Percentiles rank a stretch among this genome's conserved stretches.
These are phyloP conservation scores for Boletus pseudopeckii DNA, from an alignment of 768 basidiomycete genomes.

Conservation along the genomic window DNA sequence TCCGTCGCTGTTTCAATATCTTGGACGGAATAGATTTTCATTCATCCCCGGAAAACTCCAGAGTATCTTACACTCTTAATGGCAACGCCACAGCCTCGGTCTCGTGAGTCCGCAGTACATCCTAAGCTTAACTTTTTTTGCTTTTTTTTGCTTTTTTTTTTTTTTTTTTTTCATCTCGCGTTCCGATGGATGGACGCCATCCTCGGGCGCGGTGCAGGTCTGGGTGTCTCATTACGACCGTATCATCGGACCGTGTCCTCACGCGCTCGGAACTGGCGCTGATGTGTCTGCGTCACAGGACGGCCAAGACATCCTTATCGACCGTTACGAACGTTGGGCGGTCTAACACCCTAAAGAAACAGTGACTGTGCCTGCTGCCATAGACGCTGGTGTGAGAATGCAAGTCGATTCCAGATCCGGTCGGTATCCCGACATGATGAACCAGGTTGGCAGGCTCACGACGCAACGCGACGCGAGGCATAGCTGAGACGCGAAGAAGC, in stretches of 20 bases:
- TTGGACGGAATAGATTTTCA: not conserved
- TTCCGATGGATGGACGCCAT: not conserved
- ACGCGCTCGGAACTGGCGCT: conserved; percentile 7
- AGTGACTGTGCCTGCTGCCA: conserved; percentile 16
- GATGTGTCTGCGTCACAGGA: conserved; percentile 44
- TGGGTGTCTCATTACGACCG: not conserved
- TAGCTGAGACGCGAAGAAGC: conserved; percentile 32
- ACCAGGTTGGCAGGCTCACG: conserved; percentile 33
- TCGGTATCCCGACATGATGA: conserved; percentile 29
- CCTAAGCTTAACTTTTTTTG: not conserved
- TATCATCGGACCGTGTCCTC: not conserved
- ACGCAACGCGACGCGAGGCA: conserved; percentile 30
- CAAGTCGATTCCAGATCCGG: conserved; percentile 26
- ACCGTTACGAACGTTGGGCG: conserved; percentile 61
- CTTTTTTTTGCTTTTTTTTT: not conserved
- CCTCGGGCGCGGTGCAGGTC: not conserved
- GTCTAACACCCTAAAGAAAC: conserved; percentile 40
- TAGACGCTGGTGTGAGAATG: conserved; percentile 19
- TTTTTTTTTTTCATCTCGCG: not conserved
- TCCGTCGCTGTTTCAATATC: not conserved
- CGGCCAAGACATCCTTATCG: conserved; percentile 63
- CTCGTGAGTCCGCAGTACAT: conserved; percentile 51
- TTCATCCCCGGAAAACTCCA: conserved; percentile 72
- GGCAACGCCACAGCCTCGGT: conserved; percentile 64
- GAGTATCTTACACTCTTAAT: conserved; percentile 56